Evolutionary conservation across 176 grass and related monocot species (phyloP), one percentile per base, ranked within the genome.

Genomic region (Luzula sylvatica): DNA sequence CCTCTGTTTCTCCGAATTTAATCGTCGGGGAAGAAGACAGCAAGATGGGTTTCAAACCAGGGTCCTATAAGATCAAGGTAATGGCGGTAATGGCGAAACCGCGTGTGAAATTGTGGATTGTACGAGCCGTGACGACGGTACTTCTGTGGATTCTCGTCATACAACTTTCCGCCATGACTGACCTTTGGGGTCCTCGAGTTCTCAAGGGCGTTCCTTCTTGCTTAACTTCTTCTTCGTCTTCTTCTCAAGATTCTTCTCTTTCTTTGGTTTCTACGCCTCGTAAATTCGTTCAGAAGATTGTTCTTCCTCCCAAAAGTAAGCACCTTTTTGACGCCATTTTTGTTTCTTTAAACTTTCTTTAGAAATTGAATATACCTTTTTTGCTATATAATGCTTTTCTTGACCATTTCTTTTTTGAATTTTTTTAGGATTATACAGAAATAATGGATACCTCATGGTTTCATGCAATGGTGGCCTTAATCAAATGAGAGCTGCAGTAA

Each of bases 391-490:
- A 66, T 17, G 8, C 26, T 40, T 78, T 16, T 11, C 1, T 45
- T 72, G 6, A 50, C 46, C 3, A 40, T 55, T 51, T 64, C 8
- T 21, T 8, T 35, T 16, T 15, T 7, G 43, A 18, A 65, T 40
- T 35, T 58, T 65, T 53, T 23, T 65, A 98, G 92, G 85, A 69
- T 71, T 86, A 57, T 90, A 98, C 56, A 86, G 51, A 40, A 98
- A 76, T 52, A 98, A 98, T 62, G 85, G 85, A 38, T 98, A 87
- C 60, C 70, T 90, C 41, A 98, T 90, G 81, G 85, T 89, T 63
- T 96, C 85, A 0, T 89, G 92, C 74, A 96, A 96, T 56, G 90
- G 90, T 66, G 88, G 88, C 28, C 88, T 95, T 63, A 95, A 95
- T 70, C 88, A 95, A 59, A 95, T 95, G 89, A 75, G 92, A 80